These are phyloP conservation scores for Alternaria burnsii DNA, from an alignment of 2,329 filamentous ascomycete species.

Conservation along the genomic window DNA sequence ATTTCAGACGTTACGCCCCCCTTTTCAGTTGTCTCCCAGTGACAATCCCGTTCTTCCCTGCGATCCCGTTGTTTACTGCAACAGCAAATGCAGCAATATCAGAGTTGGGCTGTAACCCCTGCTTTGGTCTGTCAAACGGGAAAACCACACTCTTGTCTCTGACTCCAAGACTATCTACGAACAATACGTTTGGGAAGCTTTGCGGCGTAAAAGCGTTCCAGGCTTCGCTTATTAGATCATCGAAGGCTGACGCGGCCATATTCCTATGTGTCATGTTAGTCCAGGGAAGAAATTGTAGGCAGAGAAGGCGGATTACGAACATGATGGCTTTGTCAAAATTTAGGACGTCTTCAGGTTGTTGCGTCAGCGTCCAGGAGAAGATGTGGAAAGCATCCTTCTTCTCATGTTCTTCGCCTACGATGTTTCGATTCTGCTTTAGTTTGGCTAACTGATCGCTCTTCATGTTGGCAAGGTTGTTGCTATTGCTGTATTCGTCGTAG, in stretches of 20 bases:
- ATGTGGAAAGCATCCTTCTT: constrained; percentile 48
- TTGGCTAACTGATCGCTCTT: constrained; percentile 50
- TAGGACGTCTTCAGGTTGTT: constrained; percentile 45
- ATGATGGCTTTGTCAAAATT: constrained; percentile 46
- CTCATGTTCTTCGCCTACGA: constrained; percentile 28
- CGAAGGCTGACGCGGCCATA: constrained; percentile 39
- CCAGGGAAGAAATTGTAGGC: not conserved
- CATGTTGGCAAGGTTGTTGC: constrained; percentile 44
- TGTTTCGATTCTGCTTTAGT: constrained; percentile 41
- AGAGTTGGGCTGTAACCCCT: constrained; percentile 27
- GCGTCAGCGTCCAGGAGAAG: constrained; percentile 50
- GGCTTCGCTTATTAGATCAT: constrained; percentile 43
- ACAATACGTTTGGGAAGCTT: constrained; percentile 49
- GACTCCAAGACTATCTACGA: constrained; percentile 45
- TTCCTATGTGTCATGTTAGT: constrained; percentile 22
- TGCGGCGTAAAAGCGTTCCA: constrained; percentile 47
- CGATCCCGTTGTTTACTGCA: constrained; percentile 48
- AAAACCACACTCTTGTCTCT: constrained; percentile 44
- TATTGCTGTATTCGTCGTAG: constrained; percentile 50
- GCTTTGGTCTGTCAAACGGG: constrained; percentile 38
- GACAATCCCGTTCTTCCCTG: constrained; percentile 40
- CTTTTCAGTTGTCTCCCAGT: constrained; percentile 18
- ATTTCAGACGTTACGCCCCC: not conserved
- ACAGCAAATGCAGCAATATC: constrained; percentile 47
- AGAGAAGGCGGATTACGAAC: not conserved